Evolutionary conservation across 73 alveolate genomes (phyloP).

Genomic region (Paramecium sonneborni): DNA sequence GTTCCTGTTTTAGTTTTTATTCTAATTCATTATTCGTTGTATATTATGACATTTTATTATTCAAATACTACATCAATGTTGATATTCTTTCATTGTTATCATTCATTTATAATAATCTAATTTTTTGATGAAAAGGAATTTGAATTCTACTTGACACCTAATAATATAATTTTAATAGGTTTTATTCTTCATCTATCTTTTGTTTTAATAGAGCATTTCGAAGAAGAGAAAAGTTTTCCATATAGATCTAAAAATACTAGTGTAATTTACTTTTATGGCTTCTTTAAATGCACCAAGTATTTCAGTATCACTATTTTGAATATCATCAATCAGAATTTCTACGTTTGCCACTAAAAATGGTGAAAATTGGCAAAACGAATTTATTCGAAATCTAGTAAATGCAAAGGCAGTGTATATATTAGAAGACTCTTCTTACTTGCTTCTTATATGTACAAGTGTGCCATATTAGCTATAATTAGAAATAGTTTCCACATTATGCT

Average conservation of each 20-base stretch:
- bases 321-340: not conserved
- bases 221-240: not conserved
- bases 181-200: not conserved
- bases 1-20: not conserved
- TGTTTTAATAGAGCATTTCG: not conserved
- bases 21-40: not conserved
- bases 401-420: conserved; percentile 7
- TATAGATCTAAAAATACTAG: not conserved
- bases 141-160: not conserved
- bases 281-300: not conserved
- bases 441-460: not conserved
- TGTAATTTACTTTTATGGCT: not conserved
- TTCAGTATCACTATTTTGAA: not conserved
- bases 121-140: not conserved
- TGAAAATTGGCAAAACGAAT: not conserved
- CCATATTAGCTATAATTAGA: not conserved
- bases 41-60: not conserved
- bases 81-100: not conserved
- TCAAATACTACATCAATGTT: not conserved
- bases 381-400: conserved; percentile 33
- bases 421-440: not conserved
- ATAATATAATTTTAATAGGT: not conserved
- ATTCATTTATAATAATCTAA: not conserved
- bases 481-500: not conserved
- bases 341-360: conserved; percentile 35